A percentile compares a stretch with the other conserved stretches of the same genome.
phyloP scores from a whole-genome alignment of 2,329 filamentous ascomycete genomes.

The Camillea tinctor region DNA sequence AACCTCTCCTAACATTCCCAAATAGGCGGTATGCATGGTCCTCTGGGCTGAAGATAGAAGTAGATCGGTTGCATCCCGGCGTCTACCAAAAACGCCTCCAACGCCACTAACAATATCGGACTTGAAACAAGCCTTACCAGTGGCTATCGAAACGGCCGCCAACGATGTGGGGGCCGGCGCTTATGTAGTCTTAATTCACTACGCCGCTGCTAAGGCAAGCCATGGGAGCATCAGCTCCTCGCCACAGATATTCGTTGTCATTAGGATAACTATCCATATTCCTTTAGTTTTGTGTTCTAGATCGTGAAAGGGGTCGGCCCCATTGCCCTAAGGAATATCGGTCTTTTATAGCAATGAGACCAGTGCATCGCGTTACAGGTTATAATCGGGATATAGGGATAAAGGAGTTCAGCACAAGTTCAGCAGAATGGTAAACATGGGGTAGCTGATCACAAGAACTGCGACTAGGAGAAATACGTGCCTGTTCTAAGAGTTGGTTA shows the following conservation, averaged over 20 bases:
- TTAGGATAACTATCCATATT: background rate
- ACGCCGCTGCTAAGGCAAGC: background rate
- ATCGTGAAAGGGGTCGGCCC: background rate
- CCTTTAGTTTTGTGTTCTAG: background rate
- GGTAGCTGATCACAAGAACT: too few relatives aligned
- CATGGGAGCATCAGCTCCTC: background rate
- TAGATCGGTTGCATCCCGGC: background rate
- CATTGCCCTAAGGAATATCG: background rate
- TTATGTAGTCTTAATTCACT: background rate
- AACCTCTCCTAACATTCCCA: too few relatives aligned
- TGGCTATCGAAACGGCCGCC: background rate
- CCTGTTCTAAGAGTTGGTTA: too few relatives aligned
- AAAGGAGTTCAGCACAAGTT: too few relatives aligned
- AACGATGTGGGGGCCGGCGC: background rate
- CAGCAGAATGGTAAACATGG: too few relatives aligned
- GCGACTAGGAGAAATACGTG: too few relatives aligned
- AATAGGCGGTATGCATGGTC: too few relatives aligned
- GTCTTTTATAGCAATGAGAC: too few relatives aligned
- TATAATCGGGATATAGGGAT: too few relatives aligned
- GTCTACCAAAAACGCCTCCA: background rate
- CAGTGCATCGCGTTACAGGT: too few relatives aligned
- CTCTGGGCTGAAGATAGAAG: background rate
- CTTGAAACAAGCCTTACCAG: background rate
- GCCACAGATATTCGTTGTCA: background rate
- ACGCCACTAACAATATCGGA: too few relatives aligned